Base-by-base conservation (phyloP, 371 early-diverging fungal species). In the Syncephalastrum sp. region DNA sequence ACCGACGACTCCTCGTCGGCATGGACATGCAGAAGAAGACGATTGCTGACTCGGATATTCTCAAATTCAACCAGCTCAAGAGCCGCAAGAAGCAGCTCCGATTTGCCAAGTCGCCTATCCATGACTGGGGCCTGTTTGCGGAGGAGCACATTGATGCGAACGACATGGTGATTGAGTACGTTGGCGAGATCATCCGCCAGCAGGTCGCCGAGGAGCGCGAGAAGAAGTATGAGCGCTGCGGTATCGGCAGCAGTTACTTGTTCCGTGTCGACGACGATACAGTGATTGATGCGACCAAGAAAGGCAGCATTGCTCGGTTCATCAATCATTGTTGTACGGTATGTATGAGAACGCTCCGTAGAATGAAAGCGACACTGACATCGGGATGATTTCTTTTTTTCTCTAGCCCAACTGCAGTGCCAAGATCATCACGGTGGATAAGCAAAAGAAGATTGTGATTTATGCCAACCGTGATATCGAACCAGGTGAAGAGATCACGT, bases 111-210 rank as follows among this genome's bases (percentile, higher is more conserved):
- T 91, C 91, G 5, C 80, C 84, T 14, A 98, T 98, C 65, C 99
- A 98, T 68, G 93, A 93, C 70, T 97, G 94, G 95, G 99, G 99
- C 0, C 70, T 98, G 60, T 98, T 93, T 86, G 93, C 97, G 7
- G 81, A 87, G 64, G 96, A 96, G 70, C 82, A 81, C 42, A 95
- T 98, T 54, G 91, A 91, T 59, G 87, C 87, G 24, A 84, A 87
- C 64, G 98, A 99, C 54, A 89, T 99, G 82, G 96, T 99, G 29
- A 96, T 99, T 55, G 96, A 98, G 74, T 99, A 99, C 65, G 91
- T 97, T 47, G 99, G 99, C n/a, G 99, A 99, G 78, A 78, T 92
- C 27, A 94, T 99, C 59, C 89, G 99, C 42, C 91, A 93, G 53
- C 91, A 91, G 65, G 91, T 99, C 42, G 96, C 98, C 1, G 99